A percentile compares a stretch with the other conserved stretches of the same genome.
These are phyloP conservation scores for Ophiocordyceps camponoti-floridani DNA, from an alignment of 2,329 filamentous ascomycete species.

Conservation along the genomic window DNA sequence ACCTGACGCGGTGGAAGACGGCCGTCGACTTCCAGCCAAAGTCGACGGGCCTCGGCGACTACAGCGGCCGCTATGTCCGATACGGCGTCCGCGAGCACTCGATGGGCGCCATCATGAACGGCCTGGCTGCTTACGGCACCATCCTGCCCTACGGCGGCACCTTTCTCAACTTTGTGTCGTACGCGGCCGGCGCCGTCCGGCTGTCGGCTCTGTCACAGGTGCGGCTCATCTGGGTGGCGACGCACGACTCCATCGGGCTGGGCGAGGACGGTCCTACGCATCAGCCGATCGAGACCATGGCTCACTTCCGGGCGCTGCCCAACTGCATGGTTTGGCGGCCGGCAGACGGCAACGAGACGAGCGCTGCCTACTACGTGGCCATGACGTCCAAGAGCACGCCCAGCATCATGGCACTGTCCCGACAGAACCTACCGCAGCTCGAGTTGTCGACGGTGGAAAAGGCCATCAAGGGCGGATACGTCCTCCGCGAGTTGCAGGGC, in stretches of 20 bases:
- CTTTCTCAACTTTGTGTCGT: conserved; percentile 99
- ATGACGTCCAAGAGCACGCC: conserved; percentile 81
- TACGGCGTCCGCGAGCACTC: conserved; percentile 85
- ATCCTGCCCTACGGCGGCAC: conserved; percentile 88
- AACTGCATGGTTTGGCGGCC: conserved; percentile 99
- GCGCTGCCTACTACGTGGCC: conserved; percentile 90
- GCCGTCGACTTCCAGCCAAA: conserved; percentile 96
- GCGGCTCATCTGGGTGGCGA: conserved; percentile 88
- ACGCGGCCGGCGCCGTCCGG: conserved; percentile 87
- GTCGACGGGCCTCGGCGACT: conserved; percentile 69
- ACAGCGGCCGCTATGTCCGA: conserved; percentile 77
- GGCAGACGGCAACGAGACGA: conserved; percentile 95
- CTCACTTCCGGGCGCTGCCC: conserved; percentile 94
- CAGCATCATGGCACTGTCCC: conserved; percentile 83
- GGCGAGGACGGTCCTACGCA: conserved; percentile 97
- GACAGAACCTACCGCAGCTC: conserved; percentile 96
- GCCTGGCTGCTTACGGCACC: conserved; percentile 86
- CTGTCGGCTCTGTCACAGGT: conserved; percentile 82
- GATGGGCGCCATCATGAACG: conserved; percentile 90
- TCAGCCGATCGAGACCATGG: conserved; percentile 95
- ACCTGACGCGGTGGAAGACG: conserved; percentile 96
- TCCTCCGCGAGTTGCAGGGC: conserved; percentile 65
- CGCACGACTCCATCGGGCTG: conserved; percentile 97
- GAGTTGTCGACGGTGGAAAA: conserved; percentile 83
- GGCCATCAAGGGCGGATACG: conserved; percentile 90